phyloP scores from a whole-genome alignment of 2,329 filamentous ascomycete genomes.

The Phyllosticta citribraziliensis region DNA sequence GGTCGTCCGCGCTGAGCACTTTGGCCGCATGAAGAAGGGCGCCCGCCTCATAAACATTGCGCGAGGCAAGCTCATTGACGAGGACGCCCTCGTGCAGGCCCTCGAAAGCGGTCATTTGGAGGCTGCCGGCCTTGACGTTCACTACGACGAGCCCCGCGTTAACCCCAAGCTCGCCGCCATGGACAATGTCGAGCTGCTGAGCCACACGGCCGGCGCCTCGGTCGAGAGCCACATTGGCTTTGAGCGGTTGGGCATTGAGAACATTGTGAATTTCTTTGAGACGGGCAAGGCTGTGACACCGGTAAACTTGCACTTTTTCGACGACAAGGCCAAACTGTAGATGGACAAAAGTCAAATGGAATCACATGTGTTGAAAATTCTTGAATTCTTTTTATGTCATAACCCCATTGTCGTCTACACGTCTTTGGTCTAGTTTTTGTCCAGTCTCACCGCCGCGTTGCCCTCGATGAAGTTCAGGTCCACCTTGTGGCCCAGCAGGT shows the following conservation, averaged over 20 bases:
- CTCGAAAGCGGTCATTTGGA: slow-evolving; percentile 39
- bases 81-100: slow-evolving; percentile 38
- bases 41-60: slow-evolving; percentile 45
- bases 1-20: slow-evolving; percentile 27
- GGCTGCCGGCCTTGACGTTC: slow-evolving; percentile 43
- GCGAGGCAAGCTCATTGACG: slow-evolving; percentile 42
- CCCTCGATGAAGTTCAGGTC: slow-evolving; percentile 86
- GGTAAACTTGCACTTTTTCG: slow-evolving; percentile 50
- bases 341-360: not conserved
- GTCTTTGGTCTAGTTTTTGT: slow-evolving; percentile 54
- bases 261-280: slow-evolving; percentile 50
- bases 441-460: slow-evolving; percentile 82
- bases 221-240: slow-evolving; percentile 58
- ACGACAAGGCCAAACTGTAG: slow-evolving; percentile 17
- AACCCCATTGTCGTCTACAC: not conserved
- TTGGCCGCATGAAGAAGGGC: slow-evolving; percentile 39
- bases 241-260: slow-evolving; percentile 57
- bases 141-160: slow-evolving; percentile 42
- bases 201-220: slow-evolving; percentile 58
- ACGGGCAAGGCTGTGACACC: slow-evolving; percentile 47
- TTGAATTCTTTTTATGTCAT: not conserved
- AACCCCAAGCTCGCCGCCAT: slow-evolving; percentile 36
- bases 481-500: slow-evolving; percentile 89
- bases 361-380: not conserved
- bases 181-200: slow-evolving; percentile 49